phyloP scores from a whole-genome alignment of 2,329 filamentous ascomycete genomes.

The Hypomyces rosellus region DNA sequence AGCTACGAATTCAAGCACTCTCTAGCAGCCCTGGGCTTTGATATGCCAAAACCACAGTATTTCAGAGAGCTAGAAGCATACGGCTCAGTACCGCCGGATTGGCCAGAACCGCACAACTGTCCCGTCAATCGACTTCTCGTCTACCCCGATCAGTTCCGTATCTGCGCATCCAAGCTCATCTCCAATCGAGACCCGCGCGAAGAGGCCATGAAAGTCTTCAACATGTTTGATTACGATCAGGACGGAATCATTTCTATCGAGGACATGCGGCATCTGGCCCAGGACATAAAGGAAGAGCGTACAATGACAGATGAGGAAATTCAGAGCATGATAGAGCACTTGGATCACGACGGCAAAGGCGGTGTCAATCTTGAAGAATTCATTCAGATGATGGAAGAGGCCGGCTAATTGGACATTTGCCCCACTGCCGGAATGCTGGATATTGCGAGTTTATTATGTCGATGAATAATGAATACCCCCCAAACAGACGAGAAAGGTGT shows the following conservation, averaged over 20 bases:
- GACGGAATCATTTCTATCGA: slow-evolving; percentile 88
- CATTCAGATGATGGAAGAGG: slow-evolving; percentile 53
- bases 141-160: slow-evolving; percentile 51
- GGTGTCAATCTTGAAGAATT: slow-evolving; percentile 66
- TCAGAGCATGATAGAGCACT: slow-evolving; percentile 94
- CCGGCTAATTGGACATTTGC: slow-evolving; percentile 21
- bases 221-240: slow-evolving; percentile 85
- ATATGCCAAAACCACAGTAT: slow-evolving; percentile 79
- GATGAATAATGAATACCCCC: too few species aligned
- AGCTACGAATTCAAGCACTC: slow-evolving; percentile 98
- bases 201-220: slow-evolving; percentile 86
- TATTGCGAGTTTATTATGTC: too few species aligned
- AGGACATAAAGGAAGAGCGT: slow-evolving; percentile 74
- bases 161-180: slow-evolving; percentile 76
- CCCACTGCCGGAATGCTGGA: too few species aligned
- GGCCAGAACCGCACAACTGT: slow-evolving; percentile 37
- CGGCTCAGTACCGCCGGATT: slow-evolving; percentile 63
- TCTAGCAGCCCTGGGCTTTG: slow-evolving; percentile 90
- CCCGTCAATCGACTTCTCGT: slow-evolving; percentile 41
- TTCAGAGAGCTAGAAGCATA: slow-evolving; percentile 74
- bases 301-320: slow-evolving; percentile 90
- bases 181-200: slow-evolving; percentile 78
- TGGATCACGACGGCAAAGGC: slow-evolving; percentile 90
- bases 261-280: slow-evolving; percentile 78
- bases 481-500: too few species aligned